Percentiles rank a stretch among this genome's conserved stretches.
Evolutionary conservation across 305 asterid genomes (phyloP).

Genomic region (Euphrasia arctica): DNA sequence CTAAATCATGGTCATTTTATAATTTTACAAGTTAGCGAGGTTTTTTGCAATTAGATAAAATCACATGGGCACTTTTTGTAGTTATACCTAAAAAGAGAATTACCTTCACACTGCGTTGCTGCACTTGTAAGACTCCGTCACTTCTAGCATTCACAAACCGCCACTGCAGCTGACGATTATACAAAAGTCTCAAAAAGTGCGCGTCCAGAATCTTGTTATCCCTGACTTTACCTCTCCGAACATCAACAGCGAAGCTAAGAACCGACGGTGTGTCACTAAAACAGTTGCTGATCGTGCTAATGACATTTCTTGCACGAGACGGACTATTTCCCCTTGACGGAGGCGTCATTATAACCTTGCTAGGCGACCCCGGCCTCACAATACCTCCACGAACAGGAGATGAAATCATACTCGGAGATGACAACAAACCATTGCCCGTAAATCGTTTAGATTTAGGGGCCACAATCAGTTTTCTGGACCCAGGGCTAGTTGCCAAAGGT

Average conservation of each 20-base stretch:
- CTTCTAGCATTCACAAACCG: conserved; percentile 83
- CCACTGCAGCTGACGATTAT: conserved; percentile 93
- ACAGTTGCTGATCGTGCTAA: conserved; percentile 64
- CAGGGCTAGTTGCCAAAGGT: conserved; percentile 65
- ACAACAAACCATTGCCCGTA: conserved; percentile 42
- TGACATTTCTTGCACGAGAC: conserved; percentile 67
- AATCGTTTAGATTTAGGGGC: conserved; percentile 61
- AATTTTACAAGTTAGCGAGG: too few relatives aligned
- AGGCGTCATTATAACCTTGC: conserved; percentile 47
- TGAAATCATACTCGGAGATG: conserved; percentile 64
- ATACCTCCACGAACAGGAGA: conserved; percentile 62
- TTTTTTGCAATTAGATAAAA: too few relatives aligned
- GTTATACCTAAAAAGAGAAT: not conserved
- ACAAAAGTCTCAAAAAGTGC: conserved; percentile 78
- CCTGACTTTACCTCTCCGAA: conserved; percentile 87
- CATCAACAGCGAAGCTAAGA: conserved; percentile 90
- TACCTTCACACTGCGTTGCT: conserved; percentile 82
- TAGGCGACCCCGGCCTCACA: conserved; percentile 62
- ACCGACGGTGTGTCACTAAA: conserved; percentile 79
- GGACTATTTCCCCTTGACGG: conserved; percentile 71
- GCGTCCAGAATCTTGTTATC: conserved; percentile 81
- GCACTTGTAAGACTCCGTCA: conserved; percentile 66
- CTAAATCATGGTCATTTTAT: too few relatives aligned
- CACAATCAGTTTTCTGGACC: conserved; percentile 46
- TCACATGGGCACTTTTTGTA: too few relatives aligned